A percentile compares a stretch with the other conserved stretches of the same genome.
Conservation (phyloP, 345 rosid genomes). For the Gossypium thurberi region DNA sequence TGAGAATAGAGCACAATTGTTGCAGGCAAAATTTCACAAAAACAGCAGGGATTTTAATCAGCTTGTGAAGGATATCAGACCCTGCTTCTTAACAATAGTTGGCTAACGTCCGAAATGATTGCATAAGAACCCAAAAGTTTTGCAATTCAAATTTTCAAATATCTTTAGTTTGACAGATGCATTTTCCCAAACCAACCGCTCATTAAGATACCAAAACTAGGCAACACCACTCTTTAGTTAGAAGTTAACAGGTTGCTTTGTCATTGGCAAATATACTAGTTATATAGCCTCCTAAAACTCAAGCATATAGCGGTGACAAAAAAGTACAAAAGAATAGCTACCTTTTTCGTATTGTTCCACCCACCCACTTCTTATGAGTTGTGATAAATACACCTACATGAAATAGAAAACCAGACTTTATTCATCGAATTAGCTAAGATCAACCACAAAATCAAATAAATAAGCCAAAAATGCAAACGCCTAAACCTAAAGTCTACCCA, state of each 20-base stretch:
- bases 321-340: neutral
- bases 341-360: neutral
- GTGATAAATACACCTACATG: neutral
- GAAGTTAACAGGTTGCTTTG: neutral
- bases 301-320: neutral
- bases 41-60: neutral
- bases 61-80: neutral
- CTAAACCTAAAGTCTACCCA: neutral
- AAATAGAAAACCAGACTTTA: neutral
- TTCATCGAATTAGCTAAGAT: neutral
- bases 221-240: neutral
- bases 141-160: neutral
- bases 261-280: neutral
- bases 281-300: neutral
- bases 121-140: neutral
- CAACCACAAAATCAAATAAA: neutral
- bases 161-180: neutral
- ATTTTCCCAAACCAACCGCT: neutral
- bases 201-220: neutral
- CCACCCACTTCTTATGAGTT: neutral
- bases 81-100: neutral
- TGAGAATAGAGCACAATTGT: neutral
- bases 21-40: neutral
- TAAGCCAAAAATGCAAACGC: neutral
- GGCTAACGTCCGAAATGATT: neutral